Evolutionary conservation across 208 protist species (phyloP), one percentile per base, ranked within the genome.

Genomic region (Tritrichomonas foetus): DNA sequence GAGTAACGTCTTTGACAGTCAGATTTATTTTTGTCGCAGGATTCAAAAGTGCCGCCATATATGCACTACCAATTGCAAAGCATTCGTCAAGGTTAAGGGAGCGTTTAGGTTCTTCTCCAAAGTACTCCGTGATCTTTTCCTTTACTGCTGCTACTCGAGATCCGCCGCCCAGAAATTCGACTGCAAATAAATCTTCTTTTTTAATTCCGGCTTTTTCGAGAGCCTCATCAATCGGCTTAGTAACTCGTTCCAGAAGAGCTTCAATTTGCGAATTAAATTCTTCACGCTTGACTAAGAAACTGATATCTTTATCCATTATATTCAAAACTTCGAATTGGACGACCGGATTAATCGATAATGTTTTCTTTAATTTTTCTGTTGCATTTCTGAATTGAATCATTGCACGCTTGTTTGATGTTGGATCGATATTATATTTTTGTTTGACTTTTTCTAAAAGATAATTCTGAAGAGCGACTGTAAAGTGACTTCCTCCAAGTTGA

Each of bases 111-210:
- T 84, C 75, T 84, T 55, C 41, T 39, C 94, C 94, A 20, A 95
- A 72, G 82, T 49, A 94, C 36, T 61, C 20, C 5, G 61, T 22
- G 5, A 95, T 39, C 33, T n/a, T 27, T 9, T 39, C 30, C 27
- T 80, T 16, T 36, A 95, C 94, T 25, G 66, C 25, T 41, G 94
- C 94, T n/a, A 95, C 94, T 41, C 94, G 50, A 22, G 74, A 57
- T 13, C 33, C 47, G 13, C 94, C 94, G 16, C 94, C 94, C 44
- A 94, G 61, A 50, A 94, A 16, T 69, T 94, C 94, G 49, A 94
- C 47, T 3, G 94, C 61, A 30, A 72, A 50, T n/a, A 94, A 64
- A 94, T 94, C 94, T 78, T 92, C 39, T 3, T 44, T 72, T 13
- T 80, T 94, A 41, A 41, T 30, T 13, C 61, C 61, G 41, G 64